phyloP scores from a whole-genome alignment of 306 rosid species.

The Cyclanthera cordifolia region DNA sequence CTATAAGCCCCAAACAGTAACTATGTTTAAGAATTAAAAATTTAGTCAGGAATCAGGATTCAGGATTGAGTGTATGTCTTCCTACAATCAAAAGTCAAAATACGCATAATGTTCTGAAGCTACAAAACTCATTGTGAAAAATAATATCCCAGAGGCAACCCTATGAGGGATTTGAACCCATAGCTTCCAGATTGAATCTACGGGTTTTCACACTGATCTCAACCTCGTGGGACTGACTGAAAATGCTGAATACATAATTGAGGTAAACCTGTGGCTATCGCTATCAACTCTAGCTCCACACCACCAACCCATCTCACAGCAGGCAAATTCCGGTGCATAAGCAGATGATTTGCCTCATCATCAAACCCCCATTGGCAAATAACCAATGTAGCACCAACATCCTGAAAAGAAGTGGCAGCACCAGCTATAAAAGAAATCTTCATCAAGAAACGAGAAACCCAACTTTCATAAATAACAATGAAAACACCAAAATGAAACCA shows the following conservation, averaged over 20 bases:
- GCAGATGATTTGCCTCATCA: constrained; percentile 96
- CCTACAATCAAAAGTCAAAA: constrained; percentile 1
- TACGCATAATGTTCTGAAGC: neutral
- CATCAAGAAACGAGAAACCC: too few relatives aligned
- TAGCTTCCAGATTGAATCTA: neutral
- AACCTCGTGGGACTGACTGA: neutral
- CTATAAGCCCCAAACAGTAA: neutral
- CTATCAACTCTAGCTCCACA: constrained; percentile 94
- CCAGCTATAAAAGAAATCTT: too few relatives aligned
- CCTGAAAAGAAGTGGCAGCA: too few relatives aligned
- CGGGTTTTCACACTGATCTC: neutral
- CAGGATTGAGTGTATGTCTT: neutral
- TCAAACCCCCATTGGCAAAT: constrained; percentile 99
- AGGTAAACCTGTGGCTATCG: constrained; percentile 83
- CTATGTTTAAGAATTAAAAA: neutral
- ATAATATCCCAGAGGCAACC: neutral
- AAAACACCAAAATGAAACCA: too few relatives aligned
- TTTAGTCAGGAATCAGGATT: neutral
- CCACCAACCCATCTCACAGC: constrained; percentile 99
- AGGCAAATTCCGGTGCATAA: constrained; percentile 91
- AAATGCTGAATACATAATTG: constrained; percentile 10
- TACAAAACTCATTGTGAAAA: neutral
- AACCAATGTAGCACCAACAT: neutral
- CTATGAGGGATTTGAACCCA: neutral
- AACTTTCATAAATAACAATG: too few relatives aligned